These are phyloP conservation scores for Tremellales sp. DNA, from an alignment of 1,284 basidiomycete genomes.

Conservation along the genomic window DNA sequence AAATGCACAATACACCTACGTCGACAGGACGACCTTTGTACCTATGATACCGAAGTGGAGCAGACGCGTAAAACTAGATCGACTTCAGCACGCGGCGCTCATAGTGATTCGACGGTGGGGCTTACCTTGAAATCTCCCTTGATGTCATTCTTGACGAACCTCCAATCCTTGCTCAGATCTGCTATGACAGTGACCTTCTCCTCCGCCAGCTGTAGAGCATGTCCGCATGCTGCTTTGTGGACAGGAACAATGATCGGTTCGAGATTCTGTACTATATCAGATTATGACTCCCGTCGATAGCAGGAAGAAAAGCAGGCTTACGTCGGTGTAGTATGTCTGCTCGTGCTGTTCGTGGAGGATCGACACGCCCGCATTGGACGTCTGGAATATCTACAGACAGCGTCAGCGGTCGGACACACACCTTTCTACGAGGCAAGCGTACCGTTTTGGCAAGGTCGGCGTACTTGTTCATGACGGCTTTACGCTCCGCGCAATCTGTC, in stretches of 20 bases:
- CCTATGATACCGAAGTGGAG: constrained; percentile 29
- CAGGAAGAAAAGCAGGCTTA: constrained; percentile 1
- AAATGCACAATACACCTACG: constrained; percentile 36
- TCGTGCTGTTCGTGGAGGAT: constrained; percentile 8
- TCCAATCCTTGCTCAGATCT: constrained; percentile 36
- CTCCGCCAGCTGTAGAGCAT: constrained; percentile 9
- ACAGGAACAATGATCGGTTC: background rate
- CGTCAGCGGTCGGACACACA: background rate
- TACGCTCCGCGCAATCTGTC: constrained; percentile 19
- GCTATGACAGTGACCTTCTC: constrained; percentile 26
- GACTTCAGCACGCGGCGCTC: constrained; percentile 6
- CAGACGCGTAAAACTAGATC: constrained; percentile 34
- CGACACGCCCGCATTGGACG: constrained; percentile 2
- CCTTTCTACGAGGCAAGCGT: background rate
- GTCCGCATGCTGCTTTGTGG: constrained; percentile 8
- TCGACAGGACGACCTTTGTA: constrained; percentile 20
- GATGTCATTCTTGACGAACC: constrained; percentile 23
- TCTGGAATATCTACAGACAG: constrained; percentile 11
- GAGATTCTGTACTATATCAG: background rate
- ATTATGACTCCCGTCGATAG: background rate
- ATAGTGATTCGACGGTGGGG: background rate
- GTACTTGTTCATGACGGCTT: constrained; percentile 35
- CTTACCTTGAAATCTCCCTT: background rate
- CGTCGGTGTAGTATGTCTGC: constrained; percentile 6
- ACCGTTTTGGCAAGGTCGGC: constrained; percentile 22